Percentiles rank a stretch among this genome's conserved stretches.
These are phyloP conservation scores for Colletotrichum plurivorum DNA, from an alignment of 2,329 filamentous ascomycete genomes.

Conservation along the genomic window DNA sequence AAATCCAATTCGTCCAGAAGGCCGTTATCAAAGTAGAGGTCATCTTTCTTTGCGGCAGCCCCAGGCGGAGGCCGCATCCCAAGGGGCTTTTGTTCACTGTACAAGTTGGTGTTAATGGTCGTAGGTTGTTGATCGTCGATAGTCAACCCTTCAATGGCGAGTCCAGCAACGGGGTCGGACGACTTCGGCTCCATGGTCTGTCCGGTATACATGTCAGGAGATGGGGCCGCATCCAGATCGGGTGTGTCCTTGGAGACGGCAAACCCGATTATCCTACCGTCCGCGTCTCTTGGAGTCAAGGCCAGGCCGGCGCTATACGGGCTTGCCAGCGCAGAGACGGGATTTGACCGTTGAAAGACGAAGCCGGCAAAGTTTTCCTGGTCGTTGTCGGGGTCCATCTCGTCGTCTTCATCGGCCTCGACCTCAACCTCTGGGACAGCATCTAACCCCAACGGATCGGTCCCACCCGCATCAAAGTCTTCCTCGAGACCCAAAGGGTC, in stretches of 20 bases:
- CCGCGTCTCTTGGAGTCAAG: conserved; percentile 68
- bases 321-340: conserved; percentile 64
- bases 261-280: conserved; percentile 70
- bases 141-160: conserved; percentile 59
- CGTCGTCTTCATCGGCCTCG: conserved; percentile 44
- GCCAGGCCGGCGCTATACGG: conserved; percentile 63
- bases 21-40: conserved; percentile 80
- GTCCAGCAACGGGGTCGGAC: conserved; percentile 50
- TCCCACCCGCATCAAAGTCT: conserved; percentile 23
- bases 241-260: conserved; percentile 65
- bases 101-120: conserved; percentile 41
- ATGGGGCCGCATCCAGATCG: conserved; percentile 41
- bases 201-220: conserved; percentile 23
- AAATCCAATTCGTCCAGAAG: conserved; percentile 61
- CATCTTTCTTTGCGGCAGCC: conserved; percentile 56
- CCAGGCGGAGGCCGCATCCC: conserved; percentile 16
- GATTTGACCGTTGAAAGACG: conserved; percentile 69
- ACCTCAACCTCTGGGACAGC: conserved; percentile 29
- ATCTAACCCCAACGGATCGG: conserved; percentile 19
- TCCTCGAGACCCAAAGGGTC: conserved; percentile 44
- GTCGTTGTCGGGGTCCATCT: conserved; percentile 65
- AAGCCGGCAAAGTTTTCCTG: conserved; percentile 75
- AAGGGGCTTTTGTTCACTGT: conserved; percentile 42
- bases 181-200: conserved; percentile 25
- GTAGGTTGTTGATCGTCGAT: conserved; percentile 30